Conservation (phyloP, 2,329 filamentous ascomycete genomes). For the Ophiostoma sp. region DNA sequence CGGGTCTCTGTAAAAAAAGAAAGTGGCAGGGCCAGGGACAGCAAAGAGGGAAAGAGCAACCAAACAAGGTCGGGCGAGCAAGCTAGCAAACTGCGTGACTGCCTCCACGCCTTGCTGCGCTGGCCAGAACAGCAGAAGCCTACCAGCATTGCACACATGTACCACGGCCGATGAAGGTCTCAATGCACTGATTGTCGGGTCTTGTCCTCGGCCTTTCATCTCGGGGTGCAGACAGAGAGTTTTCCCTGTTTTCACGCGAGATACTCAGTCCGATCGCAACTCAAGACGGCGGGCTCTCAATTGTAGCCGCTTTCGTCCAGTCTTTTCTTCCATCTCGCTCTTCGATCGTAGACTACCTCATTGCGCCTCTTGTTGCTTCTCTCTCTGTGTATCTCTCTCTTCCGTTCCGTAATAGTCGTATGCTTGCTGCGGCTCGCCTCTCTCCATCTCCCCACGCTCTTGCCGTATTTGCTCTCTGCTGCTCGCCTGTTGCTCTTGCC, state of each 20-base stretch:
- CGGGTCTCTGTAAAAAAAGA: neutral
- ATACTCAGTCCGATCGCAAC: neutral
- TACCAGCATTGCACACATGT: neutral
- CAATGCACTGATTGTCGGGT: neutral
- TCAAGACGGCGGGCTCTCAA: neutral
- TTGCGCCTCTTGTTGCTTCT: too few species aligned
- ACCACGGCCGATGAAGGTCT: neutral
- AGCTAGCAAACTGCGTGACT: constrained; percentile 1
- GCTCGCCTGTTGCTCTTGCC: neutral
- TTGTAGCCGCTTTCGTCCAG: neutral
- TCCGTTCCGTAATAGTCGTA: constrained; percentile 5
- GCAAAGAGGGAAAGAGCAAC: neutral
- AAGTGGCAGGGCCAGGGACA: constrained; percentile 8
- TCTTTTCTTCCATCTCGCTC: constrained; percentile 7
- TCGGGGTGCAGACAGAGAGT: neutral
- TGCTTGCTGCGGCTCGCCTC: neutral
- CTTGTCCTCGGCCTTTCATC: constrained; percentile 4
- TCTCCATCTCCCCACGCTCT: neutral
- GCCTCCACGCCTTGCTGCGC: neutral
- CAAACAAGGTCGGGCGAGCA: neutral
- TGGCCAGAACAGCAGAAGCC: neutral
- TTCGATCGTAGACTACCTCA: neutral
- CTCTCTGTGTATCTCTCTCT: neutral
- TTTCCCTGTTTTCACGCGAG: neutral
- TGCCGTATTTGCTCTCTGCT: neutral